phyloP scores from a whole-genome alignment of 768 basidiomycete species.

The Rhizopogon rudus region DNA sequence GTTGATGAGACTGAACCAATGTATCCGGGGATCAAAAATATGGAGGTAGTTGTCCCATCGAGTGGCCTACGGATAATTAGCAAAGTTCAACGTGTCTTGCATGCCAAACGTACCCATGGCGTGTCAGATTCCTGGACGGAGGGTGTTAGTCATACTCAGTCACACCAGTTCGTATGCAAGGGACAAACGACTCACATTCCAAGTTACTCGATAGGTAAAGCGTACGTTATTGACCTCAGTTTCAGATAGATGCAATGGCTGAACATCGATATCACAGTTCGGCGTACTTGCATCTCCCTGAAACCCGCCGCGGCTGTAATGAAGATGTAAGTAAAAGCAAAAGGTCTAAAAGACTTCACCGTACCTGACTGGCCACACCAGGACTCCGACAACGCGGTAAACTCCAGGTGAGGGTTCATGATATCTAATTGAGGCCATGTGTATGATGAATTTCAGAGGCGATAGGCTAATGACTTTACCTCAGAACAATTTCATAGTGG shows the following conservation, averaged over 20 bases:
- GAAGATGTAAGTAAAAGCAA: background rate
- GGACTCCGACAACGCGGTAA: slow-evolving; percentile 88
- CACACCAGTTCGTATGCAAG: background rate
- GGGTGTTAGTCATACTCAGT: background rate
- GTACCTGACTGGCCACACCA: slow-evolving; percentile 71
- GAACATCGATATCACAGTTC: slow-evolving; percentile 45
- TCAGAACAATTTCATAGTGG: slow-evolving; percentile 84
- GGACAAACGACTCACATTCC: slow-evolving; percentile 55
- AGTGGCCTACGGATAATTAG: slow-evolving; percentile 58
- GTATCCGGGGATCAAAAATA: slow-evolving; percentile 89
- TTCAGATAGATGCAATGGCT: slow-evolving; percentile 60
- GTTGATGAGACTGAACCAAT: slow-evolving; percentile 95
- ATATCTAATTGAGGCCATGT: slow-evolving; percentile 48
- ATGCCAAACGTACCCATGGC: slow-evolving; percentile 55
- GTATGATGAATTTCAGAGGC: background rate
- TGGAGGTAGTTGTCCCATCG: slow-evolving; percentile 97
- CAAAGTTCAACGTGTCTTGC: background rate
- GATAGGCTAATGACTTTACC: slow-evolving; percentile 34
- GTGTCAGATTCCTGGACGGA: slow-evolving; percentile 68
- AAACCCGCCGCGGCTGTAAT: slow-evolving; percentile 54
- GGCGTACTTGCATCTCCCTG: slow-evolving; percentile 37
- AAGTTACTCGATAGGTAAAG: slow-evolving; percentile 86
- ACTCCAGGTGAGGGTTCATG: slow-evolving; percentile 64
- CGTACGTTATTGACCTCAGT: slow-evolving; percentile 55
- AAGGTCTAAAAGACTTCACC: background rate